These are phyloP conservation scores for Colletotrichum viniferum DNA, from an alignment of 2,329 filamentous ascomycete species.

Conservation along the genomic window DNA sequence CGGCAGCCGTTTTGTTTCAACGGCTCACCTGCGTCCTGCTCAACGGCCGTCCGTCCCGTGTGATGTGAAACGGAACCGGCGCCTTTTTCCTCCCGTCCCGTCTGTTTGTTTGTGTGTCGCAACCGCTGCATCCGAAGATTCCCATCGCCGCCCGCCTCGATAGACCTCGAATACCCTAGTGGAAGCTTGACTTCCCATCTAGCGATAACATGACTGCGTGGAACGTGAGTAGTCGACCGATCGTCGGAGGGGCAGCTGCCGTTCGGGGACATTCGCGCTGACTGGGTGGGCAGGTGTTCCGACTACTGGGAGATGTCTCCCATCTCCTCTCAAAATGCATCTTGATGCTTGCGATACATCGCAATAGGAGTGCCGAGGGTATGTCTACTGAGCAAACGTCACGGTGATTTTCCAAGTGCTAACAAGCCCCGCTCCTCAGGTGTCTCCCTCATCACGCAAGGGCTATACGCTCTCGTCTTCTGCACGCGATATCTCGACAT, in stretches of 20 bases:
- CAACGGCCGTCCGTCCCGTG: slow-evolving; percentile 7
- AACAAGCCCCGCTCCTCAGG: slow-evolving; percentile 51
- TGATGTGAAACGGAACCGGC: slow-evolving; percentile 22
- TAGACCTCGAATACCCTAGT: background rate
- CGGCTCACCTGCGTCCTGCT: background rate
- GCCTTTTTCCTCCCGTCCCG: background rate
- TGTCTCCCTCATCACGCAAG: slow-evolving; percentile 89
- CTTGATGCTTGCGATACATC: slow-evolving; percentile 88
- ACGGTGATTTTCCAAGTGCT: background rate
- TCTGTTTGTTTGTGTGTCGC: slow-evolving; percentile 12
- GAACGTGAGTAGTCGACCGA: slow-evolving; percentile 37
- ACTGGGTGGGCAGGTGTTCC: slow-evolving; percentile 58
- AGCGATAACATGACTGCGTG: slow-evolving; percentile 41
- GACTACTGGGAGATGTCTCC: slow-evolving; percentile 81
- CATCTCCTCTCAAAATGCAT: slow-evolving; percentile 89
- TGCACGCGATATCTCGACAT: slow-evolving; percentile 86
- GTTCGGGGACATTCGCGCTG: background rate
- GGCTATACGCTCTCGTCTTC: slow-evolving; percentile 87
- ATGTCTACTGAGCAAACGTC: slow-evolving; percentile 22
- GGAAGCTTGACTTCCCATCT: slow-evolving; percentile 14
- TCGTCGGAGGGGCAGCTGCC: background rate
- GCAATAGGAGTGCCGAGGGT: slow-evolving; percentile 86
- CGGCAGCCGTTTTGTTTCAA: background rate
- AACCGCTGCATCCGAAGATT: background rate
- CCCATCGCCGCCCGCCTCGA: background rate